Percentiles rank a stretch among this genome's conserved stretches.
These are phyloP conservation scores for Speleostelium caveatum DNA, from an alignment of 78 protist species.

Conservation along the genomic window DNA sequence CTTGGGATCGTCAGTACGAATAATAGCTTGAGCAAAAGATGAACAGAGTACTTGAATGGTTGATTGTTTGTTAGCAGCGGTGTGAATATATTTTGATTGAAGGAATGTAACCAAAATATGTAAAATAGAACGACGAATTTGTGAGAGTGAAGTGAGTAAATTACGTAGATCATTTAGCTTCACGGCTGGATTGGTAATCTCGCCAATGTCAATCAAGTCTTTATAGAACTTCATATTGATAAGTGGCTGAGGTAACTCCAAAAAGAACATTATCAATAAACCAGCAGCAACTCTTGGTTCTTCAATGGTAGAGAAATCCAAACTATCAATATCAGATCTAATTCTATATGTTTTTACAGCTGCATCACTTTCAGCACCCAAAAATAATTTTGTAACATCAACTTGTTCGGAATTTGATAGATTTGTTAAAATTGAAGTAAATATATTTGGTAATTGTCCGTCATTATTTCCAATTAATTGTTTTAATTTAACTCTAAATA, in stretches of 20 bases:
- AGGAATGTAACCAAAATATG: conserved; percentile 54
- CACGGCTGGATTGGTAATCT: conserved; percentile 40
- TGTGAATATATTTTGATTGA: conserved; percentile 31
- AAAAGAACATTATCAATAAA: conserved; percentile 34
- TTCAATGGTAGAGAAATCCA: conserved; percentile 36
- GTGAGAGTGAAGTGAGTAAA: conserved; percentile 20
- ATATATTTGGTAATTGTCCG: conserved; percentile 46
- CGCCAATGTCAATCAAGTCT: conserved; percentile 41
- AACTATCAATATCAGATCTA: conserved; percentile 1
- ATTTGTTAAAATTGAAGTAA: conserved; percentile 37
- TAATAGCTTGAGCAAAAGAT: conserved; percentile 44
- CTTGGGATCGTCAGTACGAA: not conserved
- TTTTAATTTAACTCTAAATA: conserved; percentile 50
- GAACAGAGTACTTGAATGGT: conserved; percentile 1
- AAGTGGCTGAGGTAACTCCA: conserved; percentile 68
- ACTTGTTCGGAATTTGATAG: conserved; percentile 47
- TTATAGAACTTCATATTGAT: conserved; percentile 57
- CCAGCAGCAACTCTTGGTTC: conserved; percentile 63
- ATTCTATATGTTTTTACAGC: conserved; percentile 12
- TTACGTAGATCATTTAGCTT: conserved; percentile 42
- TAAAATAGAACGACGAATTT: conserved; percentile 30
- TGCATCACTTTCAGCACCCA: conserved; percentile 38
- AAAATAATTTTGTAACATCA: conserved; percentile 35
- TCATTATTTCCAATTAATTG: conserved; percentile 49
- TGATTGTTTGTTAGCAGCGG: not conserved